These are phyloP conservation scores for Phytophthora nicotianae DNA, from an alignment of 352 stramenopile genomes.

Conservation along the genomic window DNA sequence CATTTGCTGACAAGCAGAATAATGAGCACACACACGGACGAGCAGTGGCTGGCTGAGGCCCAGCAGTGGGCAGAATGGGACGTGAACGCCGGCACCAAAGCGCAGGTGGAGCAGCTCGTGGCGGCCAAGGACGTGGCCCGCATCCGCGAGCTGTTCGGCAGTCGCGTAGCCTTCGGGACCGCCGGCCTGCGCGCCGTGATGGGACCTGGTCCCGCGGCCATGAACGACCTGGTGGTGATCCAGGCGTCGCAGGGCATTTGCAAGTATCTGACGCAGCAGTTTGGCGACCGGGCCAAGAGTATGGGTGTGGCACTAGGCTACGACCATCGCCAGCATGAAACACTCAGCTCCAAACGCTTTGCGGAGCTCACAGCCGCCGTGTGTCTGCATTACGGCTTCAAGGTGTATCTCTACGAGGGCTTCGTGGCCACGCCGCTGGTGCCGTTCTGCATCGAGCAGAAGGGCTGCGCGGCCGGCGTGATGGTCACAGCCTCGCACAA, in stretches of 20 bases:
- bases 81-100: constrained; percentile 79
- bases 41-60: constrained; percentile 56
- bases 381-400: constrained; percentile 80
- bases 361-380: constrained; percentile 86
- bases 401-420: constrained; percentile 90
- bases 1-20: constrained; percentile 21
- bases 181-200: constrained; percentile 91
- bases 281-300: constrained; percentile 73
- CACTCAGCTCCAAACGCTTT: constrained; percentile 90
- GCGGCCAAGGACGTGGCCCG: constrained; percentile 49
- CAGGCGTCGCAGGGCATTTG: constrained; percentile 92
- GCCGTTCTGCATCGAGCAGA: constrained; percentile 83
- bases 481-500: constrained; percentile 99
- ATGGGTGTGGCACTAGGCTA: constrained; percentile 91
- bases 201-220: constrained; percentile 84
- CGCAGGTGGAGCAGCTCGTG: constrained; percentile 69
- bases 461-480: constrained; percentile 82
- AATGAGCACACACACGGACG: constrained; percentile 38
- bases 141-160: constrained; percentile 77
- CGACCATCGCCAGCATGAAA: constrained; percentile 83
- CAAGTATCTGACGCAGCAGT: constrained; percentile 78
- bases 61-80: constrained; percentile 89
- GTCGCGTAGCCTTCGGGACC: constrained; percentile 92
- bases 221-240: constrained; percentile 94
- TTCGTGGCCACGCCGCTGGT: constrained; percentile 97